These are phyloP conservation scores for Hyaloscypha hepaticicola DNA, from an alignment of 495 filamentous ascomycete species.

Conservation along the genomic window DNA sequence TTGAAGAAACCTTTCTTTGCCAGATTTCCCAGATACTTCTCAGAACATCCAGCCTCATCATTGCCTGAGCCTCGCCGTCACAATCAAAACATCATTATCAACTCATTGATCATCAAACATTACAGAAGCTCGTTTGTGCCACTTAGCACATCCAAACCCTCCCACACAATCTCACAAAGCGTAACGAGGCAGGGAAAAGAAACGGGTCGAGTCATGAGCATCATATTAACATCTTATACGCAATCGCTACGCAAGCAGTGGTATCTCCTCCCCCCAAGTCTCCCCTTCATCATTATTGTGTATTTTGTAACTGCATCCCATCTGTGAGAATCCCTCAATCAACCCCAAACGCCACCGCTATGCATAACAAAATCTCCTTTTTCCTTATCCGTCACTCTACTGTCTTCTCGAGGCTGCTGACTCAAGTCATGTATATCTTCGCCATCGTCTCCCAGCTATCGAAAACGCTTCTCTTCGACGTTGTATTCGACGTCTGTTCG, in stretches of 20 bases:
- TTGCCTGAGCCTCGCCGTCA: no score
- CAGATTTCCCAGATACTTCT: no score
- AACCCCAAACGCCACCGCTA: constrained; percentile 26
- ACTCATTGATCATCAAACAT: no score
- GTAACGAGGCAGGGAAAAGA: no score
- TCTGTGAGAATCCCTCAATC: not conserved
- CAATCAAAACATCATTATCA: no score
- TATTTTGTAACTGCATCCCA: not conserved
- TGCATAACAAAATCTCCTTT: constrained; percentile 19
- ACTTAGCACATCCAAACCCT: no score
- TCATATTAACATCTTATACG: no score
- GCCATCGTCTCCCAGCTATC: constrained; percentile 29
- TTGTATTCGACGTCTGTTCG: constrained; percentile 17
- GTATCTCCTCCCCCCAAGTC: not conserved
- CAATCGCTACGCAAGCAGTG: not conserved
- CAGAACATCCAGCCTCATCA: no score
- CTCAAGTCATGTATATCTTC: constrained; percentile 2
- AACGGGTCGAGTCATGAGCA: no score
- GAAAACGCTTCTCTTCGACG: constrained; percentile 33
- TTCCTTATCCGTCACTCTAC: not conserved
- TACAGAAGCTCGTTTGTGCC: no score
- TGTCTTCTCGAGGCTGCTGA: not conserved
- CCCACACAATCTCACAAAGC: no score
- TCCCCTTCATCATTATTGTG: not conserved
- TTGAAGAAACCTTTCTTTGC: no score